Percentiles rank a stretch among this genome's conserved stretches.
Evolutionary conservation across 106 monocot genomes (phyloP).

Genomic region (Dactylorhiza incarnata): DNA sequence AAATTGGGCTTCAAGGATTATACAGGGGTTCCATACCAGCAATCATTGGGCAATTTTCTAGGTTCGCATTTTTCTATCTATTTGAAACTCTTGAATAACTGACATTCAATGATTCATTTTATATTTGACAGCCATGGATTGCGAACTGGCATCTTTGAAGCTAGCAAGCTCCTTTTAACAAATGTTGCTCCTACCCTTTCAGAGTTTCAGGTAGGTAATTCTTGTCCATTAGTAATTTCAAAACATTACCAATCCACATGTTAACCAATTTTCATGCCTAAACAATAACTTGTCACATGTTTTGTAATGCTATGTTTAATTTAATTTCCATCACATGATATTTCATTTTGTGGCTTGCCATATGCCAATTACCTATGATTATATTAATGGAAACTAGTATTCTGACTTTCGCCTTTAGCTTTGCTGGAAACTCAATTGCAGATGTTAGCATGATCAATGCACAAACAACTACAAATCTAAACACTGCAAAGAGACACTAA

Average conservation of each 20-base stretch:
- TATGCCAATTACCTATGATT: too few species aligned
- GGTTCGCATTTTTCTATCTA: constrained; percentile 18
- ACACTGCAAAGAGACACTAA: too few species aligned
- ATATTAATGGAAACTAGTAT: too few species aligned
- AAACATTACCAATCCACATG: background rate
- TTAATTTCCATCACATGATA: too few species aligned
- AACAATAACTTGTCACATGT: background rate
- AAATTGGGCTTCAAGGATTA: constrained; percentile 51
- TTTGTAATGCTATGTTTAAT: background rate
- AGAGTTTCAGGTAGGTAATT: constrained; percentile 41
- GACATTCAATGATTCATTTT: background rate
- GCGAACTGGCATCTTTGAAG: constrained; percentile 61
- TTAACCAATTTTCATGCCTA: background rate
- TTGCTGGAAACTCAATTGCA: too few species aligned
- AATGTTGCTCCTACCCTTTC: constrained; percentile 45
- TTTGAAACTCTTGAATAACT: background rate
- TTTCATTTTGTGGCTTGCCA: too few species aligned
- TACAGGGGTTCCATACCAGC: constrained; percentile 68
- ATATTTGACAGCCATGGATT: constrained; percentile 49
- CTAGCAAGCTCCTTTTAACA: constrained; percentile 44
- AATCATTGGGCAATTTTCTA: constrained; percentile 62
- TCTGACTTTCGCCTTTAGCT: too few species aligned
- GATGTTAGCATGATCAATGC: too few species aligned
- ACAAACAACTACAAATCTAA: too few species aligned
- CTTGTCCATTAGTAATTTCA: background rate